Evolutionary conservation across 805 yeast species (phyloP).

Genomic region (Ogataea henricii): DNA sequence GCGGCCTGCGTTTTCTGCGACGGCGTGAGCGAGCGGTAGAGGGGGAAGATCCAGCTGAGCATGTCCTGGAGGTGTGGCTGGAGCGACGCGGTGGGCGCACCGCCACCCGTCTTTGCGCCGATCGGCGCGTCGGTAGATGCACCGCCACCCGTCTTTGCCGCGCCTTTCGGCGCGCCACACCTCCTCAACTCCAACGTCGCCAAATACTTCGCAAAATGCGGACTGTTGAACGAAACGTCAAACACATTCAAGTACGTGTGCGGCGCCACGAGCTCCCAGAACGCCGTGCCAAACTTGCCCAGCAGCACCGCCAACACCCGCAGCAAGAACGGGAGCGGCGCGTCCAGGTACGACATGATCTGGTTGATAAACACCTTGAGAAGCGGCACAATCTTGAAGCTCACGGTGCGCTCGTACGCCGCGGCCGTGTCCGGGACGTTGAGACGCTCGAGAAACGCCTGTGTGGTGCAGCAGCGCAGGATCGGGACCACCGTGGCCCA

Average conservation of each 20-base stretch:
- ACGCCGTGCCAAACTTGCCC: conserved; percentile 40
- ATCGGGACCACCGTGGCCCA: conserved; percentile 48
- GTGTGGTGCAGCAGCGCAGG: conserved; percentile 37
- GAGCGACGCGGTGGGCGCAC: conserved; percentile 17
- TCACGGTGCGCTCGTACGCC: conserved; percentile 22
- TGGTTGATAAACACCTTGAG: conserved; percentile 50
- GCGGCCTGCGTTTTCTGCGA: conserved; percentile 56
- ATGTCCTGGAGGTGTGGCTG: conserved; percentile 42
- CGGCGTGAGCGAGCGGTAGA: conserved; percentile 41
- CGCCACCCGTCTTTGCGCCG: too few relatives aligned
- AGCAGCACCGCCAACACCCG: conserved; percentile 51
- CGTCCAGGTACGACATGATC: conserved; percentile 49
- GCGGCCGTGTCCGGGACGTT: conserved; percentile 30
- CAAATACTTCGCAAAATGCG: conserved; percentile 45
- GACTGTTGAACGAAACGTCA: conserved; percentile 60
- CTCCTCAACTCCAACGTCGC: conserved; percentile 15
- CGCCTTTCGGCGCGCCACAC: neutral
- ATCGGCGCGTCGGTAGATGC: neutral
- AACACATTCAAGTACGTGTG: conserved; percentile 54
- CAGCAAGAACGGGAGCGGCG: conserved; percentile 57
- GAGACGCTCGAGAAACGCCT: conserved; percentile 36
- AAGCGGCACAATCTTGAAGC: conserved; percentile 38
- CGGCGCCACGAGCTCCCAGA: conserved; percentile 61
- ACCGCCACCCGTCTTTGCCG: too few relatives aligned
- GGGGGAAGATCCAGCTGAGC: conserved; percentile 55